These are phyloP conservation scores for Zasmidium angulare DNA, from an alignment of 2,329 filamentous ascomycete species.

Conservation along the genomic window DNA sequence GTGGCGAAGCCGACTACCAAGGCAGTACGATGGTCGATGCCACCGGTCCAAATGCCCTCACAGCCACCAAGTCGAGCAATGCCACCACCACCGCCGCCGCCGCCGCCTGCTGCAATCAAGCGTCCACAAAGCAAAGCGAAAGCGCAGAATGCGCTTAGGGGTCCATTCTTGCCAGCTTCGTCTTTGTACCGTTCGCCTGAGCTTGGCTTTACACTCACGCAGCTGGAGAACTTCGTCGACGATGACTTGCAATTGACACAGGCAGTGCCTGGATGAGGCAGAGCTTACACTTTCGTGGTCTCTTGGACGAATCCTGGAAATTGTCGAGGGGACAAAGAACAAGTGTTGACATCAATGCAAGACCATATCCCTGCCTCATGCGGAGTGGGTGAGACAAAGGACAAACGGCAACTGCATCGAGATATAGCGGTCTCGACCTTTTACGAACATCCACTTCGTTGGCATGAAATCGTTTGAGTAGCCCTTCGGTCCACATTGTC, in stretches of 20 bases:
- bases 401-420: not conserved
- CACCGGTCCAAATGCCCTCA: conserved; percentile 4
- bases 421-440: not conserved
- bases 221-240: conserved; percentile 36
- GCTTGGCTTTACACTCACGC: conserved; percentile 31
- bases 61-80: not conserved
- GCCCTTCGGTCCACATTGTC: no score
- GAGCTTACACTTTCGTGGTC: not conserved
- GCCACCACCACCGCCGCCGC: conserved; percentile 1
- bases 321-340: not conserved
- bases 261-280: conserved; percentile 19
- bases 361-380: not conserved
- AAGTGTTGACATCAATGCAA: not conserved
- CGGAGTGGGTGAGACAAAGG: not conserved
- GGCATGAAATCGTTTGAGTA: no score
- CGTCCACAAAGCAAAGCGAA: conserved; percentile 1
- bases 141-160: conserved; percentile 13
- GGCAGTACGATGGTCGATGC: not conserved
- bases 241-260: conserved; percentile 38
- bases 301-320: not conserved
- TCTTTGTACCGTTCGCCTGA: conserved; percentile 22
- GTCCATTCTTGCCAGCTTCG: conserved; percentile 20
- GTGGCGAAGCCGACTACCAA: conserved; percentile 1
- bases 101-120: conserved; percentile 10
- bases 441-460: no score